Evolutionary conservation across 768 basidiomycete species (phyloP), one percentile per base, ranked within the genome.

Genomic region (Myochromella boudieri): DNA sequence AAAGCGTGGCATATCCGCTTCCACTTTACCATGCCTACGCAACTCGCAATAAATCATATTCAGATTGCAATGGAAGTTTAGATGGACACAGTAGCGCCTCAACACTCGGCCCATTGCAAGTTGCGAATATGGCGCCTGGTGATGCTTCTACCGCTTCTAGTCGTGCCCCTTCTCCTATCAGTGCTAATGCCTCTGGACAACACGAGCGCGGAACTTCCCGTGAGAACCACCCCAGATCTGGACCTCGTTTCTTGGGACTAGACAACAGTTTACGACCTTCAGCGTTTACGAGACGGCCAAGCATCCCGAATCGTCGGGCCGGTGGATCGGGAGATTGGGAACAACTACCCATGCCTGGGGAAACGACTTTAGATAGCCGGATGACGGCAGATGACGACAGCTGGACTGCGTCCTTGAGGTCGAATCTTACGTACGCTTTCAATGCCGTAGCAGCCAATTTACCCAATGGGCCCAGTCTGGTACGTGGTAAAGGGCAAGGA

Each of bases 51-150:
- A 28, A 69, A 29, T 47, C 60, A 4, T 63, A 62, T 26, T 42
- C 50, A 25, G 56, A 59, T 31, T 48, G 50, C 18, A 51, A 20
- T 41, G 50, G 26, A 33, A 62, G 26, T 55, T 57, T 34, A 42
- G 55, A 32, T 43, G 63, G 65, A 9, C 65, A 62, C 44, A 58
- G 63, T 32, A 69, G 63, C 42, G 55, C 55, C 26, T 56, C 57
- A 29, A 68, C 71, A 3, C 65, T 80, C 0, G 77, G 78, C 3
- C 65, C 61, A 10, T 66, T 81, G 14, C 72, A 68, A 37, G 71
- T 82, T 37, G 65, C 75, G 21, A 81, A 82, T 55, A 62, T 71
- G 42, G 58, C 67, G 1, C 73, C 77, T 6, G 79, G 74, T 5
- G 78, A 81, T 40, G 44, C 67, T n/a, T 68, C 71, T 21, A 65